phyloP scores from a whole-genome alignment of 2,329 filamentous ascomycete genomes.

The Clarireedia sp. region DNA sequence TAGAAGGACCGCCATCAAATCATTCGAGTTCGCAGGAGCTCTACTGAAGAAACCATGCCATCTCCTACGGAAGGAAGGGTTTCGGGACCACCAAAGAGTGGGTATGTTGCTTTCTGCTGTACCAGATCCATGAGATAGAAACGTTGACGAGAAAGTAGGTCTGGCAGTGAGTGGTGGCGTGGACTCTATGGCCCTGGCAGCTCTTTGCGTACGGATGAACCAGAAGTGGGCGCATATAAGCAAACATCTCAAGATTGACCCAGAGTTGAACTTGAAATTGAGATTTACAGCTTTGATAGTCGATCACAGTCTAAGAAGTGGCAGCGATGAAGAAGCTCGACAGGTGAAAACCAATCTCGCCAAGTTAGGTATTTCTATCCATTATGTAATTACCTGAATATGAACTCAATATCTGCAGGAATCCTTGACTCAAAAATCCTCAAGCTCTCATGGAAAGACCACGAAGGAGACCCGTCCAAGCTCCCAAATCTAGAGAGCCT shows the following conservation, averaged over 20 bases:
- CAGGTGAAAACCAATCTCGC: slow-evolving; percentile 34
- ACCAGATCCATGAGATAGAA: not conserved
- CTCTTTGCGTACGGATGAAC: slow-evolving; percentile 50
- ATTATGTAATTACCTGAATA: not conserved
- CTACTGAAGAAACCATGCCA: slow-evolving; percentile 12
- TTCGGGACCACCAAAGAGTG: not conserved
- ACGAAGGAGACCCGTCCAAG: slow-evolving; percentile 32
- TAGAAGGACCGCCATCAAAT: slow-evolving; percentile 5
- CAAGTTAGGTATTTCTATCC: slow-evolving; percentile 16
- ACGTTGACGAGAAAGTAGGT: slow-evolving; percentile 34
- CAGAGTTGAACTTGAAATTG: slow-evolving; percentile 12
- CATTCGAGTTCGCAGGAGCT: slow-evolving; percentile 16
- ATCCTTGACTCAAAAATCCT: slow-evolving; percentile 23
- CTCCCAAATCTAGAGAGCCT: slow-evolving; percentile 65
- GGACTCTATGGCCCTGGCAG: slow-evolving; percentile 94
- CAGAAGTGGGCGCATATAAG: slow-evolving; percentile 2
- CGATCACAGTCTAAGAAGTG: slow-evolving; percentile 49
- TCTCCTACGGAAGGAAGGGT: not conserved
- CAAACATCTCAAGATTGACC: not conserved
- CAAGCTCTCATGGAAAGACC: slow-evolving; percentile 44
- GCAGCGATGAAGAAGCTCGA: slow-evolving; percentile 44
- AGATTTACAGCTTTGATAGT: slow-evolving; percentile 43
- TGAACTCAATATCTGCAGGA: slow-evolving; percentile 13
- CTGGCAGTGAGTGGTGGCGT: slow-evolving; percentile 87
- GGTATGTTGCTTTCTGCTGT: not conserved